Base-by-base conservation (phyloP, 2,329 filamentous ascomycete genomes). In the Fusarium tupiense region DNA sequence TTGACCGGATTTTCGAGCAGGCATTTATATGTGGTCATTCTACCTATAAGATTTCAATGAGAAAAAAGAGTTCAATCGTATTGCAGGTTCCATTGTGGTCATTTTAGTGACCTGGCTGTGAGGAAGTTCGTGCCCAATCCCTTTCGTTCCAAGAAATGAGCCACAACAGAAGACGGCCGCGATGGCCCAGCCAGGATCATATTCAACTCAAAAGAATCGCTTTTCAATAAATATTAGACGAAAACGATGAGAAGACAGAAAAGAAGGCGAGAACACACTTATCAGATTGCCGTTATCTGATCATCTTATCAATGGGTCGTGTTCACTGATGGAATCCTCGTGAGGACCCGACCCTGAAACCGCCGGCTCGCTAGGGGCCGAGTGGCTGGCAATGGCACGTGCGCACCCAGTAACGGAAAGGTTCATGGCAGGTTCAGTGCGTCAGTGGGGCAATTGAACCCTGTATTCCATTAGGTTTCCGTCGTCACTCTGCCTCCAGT, bases 361-460 rank as follows among this genome's bases (percentile, higher is more conserved):
- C 60, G 56, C 43, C 64, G 60, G n/a, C 33, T 57, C 29, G 54
- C 67, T 63, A 62, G 47, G 69, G 64, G 47, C 50, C 26, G 41
- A 35, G 67, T 71, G 67, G 67, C 33, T 71, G 67, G 67, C 41
- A 31, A 47, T 74, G 74, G 76, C 74, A 74, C 76, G 76, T 78
- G 76, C 76, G 46, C 68, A 33, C 69, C 70, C 54, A 66, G 70
- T 59, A 73, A 43, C 46, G 54, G 52, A 64, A 67, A 47, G 74
- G 70, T 69, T 22, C 52, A 37, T 61, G 64, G 73, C 63, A 63
- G 54, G 26, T 64, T 71, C 65, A 54, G 70, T 74, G 68, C 63
- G 64, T 47, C 46, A 62, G 74, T 73, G 75, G 75, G 74, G 74
- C 62, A 73, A 38, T 43, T 41, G 65, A 73, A 73, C 73, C 76